Evolutionary conservation across 805 yeast species (phyloP), one percentile per base, ranked within the genome.

Genomic region (Candida silvicultrix): DNA sequence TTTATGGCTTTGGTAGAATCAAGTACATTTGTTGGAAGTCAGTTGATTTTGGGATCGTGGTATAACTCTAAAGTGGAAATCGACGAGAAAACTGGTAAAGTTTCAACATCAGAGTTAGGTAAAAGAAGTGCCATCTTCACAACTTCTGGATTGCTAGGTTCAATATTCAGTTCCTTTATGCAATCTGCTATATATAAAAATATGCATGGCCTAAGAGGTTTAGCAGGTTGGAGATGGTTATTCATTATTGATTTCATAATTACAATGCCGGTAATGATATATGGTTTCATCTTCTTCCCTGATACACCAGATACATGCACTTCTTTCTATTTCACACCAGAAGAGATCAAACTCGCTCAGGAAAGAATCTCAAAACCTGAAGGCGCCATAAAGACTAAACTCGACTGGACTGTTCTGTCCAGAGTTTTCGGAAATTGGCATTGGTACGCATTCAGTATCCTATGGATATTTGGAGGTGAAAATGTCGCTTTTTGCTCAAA

Each of bases 221-320:
- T 80, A 15, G 69, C 71, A 4, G 85, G 86, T 8, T 80, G 85
- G 85, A 70, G 81, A 59, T 80, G 85, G 85, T 58, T 80, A n/a
- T 81, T 79, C 56, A 75, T 81, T 40, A 77, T 81, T 49, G 85
- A 81, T 60, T 80, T 78, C 51, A 54, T 77, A 29, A 69, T 80
- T 40, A 79, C 85, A 0, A 55, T 80, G 3, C 84, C 84, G 2
- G 74, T 81, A 45, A 74, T 77, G 4, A 34, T 79, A 4, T 78
- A 74, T 50, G 85, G 87, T 1, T 68, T 77, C 36, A 41, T 82
- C 3, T 73, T 73, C 45, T 78, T 81, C 58, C 87, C 87, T 12
- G 84, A 80, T 55, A 66, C 70, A 2, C 83, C 83, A 11, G 75
- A 71, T n/a, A 58, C 71, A 21, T 70, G 78, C 54, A 49, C 50